Percentiles rank a stretch among this genome's conserved stretches.
phyloP scores from a whole-genome alignment of 495 filamentous ascomycete species.

The Penicillium crystallinum region DNA sequence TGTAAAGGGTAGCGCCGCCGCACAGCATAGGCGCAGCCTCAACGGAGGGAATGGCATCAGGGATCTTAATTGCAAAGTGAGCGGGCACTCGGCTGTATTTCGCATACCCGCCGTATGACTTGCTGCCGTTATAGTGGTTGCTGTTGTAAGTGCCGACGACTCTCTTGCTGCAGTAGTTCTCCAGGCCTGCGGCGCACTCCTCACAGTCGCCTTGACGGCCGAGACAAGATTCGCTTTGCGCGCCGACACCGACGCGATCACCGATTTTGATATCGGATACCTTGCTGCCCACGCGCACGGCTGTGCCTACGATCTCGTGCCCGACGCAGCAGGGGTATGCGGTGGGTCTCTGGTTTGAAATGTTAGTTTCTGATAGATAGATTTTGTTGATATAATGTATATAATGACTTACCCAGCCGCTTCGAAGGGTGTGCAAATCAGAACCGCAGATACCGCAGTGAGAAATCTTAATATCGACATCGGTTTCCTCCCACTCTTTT shows the following conservation, averaged over 20 bases:
- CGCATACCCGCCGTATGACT: conserved; percentile 65
- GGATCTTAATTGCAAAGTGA: conserved; percentile 78
- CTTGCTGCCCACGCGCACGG: conserved; percentile 66
- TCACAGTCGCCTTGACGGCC: conserved; percentile 57
- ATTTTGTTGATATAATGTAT: not conserved
- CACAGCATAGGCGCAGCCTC: conserved; percentile 81
- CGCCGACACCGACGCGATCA: conserved; percentile 87
- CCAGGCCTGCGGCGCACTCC: conserved; percentile 57
- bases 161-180: conserved; percentile 62
- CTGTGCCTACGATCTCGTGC: conserved; percentile 79
- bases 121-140: conserved; percentile 46
- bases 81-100: conserved; percentile 65
- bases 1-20: conserved; percentile 73
- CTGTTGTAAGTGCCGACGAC: conserved; percentile 46
- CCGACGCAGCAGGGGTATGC: conserved; percentile 70
- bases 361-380: conserved; percentile 3
- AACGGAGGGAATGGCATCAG: conserved; percentile 52
- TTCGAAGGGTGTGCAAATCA: conserved; percentile 70
- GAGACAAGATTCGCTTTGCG: conserved; percentile 68
- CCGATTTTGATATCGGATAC: conserved; percentile 65
- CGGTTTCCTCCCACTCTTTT: conserved; percentile 75
- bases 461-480: conserved; percentile 53
- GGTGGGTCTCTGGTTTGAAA: conserved; percentile 38
- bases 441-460: conserved; percentile 46
- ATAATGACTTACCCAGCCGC: conserved; percentile 56